These are phyloP conservation scores for Juncus inflexus DNA, from an alignment of 176 grass and related monocot species.

Conservation along the genomic window DNA sequence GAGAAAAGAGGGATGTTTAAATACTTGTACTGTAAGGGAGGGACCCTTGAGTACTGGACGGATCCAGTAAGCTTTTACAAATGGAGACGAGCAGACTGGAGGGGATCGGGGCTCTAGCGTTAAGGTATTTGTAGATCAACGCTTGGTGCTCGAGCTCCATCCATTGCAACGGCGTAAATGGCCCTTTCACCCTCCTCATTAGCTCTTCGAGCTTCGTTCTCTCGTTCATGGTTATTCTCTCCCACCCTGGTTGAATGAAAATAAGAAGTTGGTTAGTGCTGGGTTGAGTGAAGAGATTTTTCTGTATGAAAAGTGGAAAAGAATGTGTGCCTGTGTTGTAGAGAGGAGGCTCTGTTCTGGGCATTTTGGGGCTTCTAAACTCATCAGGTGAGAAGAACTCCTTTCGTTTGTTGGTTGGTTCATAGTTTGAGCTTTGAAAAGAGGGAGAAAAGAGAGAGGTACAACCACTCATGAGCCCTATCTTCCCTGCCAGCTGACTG, in stretches of 20 bases:
- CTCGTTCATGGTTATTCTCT: slow-evolving; percentile 34
- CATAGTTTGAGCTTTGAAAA: slow-evolving; percentile 11
- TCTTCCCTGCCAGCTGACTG: slow-evolving; percentile 9
- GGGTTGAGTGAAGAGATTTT: not conserved
- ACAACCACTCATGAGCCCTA: slow-evolving; percentile 7
- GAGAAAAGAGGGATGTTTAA: not conserved
- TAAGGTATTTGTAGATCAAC: slow-evolving; percentile 90
- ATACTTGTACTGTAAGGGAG: slow-evolving; percentile 9
- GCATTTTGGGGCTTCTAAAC: slow-evolving; percentile 13
- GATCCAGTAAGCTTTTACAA: slow-evolving; percentile 42
- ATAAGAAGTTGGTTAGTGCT: not conserved
- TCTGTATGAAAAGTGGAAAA: not conserved
- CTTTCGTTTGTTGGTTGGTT: slow-evolving; percentile 8
- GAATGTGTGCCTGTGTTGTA: slow-evolving; percentile 4
- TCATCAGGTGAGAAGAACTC: slow-evolving; percentile 13
- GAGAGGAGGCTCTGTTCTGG: not conserved
- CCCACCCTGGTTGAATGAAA: slow-evolving; percentile 43
- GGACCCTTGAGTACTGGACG: slow-evolving; percentile 1
- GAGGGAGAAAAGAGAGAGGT: slow-evolving; percentile 12
- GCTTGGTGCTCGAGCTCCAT: slow-evolving; percentile 95
- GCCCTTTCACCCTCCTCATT: slow-evolving; percentile 64
- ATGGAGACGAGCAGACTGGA: slow-evolving; percentile 68
- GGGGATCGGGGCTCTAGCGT: slow-evolving; percentile 73
- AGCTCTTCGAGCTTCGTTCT: slow-evolving; percentile 40
- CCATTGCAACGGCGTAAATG: slow-evolving; percentile 97